Conservation (phyloP, 768 basidiomycete genomes). For the Leccinum sublutescens region DNA sequence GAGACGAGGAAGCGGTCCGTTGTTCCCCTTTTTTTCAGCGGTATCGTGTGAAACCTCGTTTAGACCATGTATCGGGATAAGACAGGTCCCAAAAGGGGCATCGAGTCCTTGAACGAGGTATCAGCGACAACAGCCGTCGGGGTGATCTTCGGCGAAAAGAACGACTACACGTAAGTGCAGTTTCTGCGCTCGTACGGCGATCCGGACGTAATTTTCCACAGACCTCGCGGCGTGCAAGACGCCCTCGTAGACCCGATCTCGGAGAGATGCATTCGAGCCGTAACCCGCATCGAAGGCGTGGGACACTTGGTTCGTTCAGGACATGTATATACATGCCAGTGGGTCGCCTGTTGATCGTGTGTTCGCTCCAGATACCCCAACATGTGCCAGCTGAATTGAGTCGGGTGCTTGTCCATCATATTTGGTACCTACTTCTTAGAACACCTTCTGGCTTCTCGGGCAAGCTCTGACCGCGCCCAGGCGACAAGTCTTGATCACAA, state of each 20-base stretch:
- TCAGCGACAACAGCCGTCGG: conserved; percentile 48
- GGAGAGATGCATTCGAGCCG: conserved; percentile 22
- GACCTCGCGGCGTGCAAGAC: conserved; percentile 34
- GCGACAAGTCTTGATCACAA: too few relatives aligned
- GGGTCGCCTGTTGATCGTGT: neutral
- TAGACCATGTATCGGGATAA: conserved; percentile 65
- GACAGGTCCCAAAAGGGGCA: conserved; percentile 53
- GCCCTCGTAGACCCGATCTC: conserved; percentile 26
- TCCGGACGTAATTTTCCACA: conserved; percentile 7
- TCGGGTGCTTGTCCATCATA: conserved; percentile 22
- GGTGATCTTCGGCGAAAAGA: conserved; percentile 48
- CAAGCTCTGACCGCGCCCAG: conserved; percentile 17
- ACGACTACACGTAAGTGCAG: conserved; percentile 50
- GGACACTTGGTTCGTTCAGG: conserved; percentile 34
- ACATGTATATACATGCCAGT: too few relatives aligned
- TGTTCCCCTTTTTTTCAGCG: neutral
- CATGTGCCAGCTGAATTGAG: conserved; percentile 26
- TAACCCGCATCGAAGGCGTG: conserved; percentile 24
- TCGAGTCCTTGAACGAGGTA: conserved; percentile 42
- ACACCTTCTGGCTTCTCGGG: neutral
- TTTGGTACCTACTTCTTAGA: conserved; percentile 11
- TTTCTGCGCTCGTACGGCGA: neutral
- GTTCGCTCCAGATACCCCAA: conserved; percentile 25
- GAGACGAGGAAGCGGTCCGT: conserved; percentile 61
- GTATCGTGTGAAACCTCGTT: neutral